Percentiles rank a stretch among this genome's conserved stretches.
Evolutionary conservation across 305 asterid genomes (phyloP).

Genomic region (Coffea humblotiana): DNA sequence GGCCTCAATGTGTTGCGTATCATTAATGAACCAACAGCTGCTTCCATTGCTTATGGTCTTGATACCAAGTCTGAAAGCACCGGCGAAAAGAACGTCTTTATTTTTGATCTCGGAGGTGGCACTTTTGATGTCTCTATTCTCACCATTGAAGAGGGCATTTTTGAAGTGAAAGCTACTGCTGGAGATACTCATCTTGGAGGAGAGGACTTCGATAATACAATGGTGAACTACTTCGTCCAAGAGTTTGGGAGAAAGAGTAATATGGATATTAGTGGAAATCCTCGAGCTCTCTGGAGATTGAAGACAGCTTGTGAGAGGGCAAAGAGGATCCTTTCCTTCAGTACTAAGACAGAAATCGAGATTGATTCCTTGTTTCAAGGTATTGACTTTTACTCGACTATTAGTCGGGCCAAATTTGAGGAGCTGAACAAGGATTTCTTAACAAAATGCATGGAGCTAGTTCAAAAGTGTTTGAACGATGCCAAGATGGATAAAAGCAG

Average conservation of each 20-base stretch:
- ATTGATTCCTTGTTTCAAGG: constrained; percentile 17
- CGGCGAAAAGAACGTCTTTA: constrained; percentile 17
- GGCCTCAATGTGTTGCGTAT: constrained; percentile 15
- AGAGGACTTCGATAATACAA: constrained; percentile 19
- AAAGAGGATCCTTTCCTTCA: constrained; percentile 1
- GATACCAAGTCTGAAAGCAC: constrained; percentile 2
- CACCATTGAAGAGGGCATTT: constrained; percentile 17
- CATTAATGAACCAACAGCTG: constrained; percentile 25
- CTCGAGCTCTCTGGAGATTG: constrained; percentile 18
- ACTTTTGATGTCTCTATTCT: constrained; percentile 23
- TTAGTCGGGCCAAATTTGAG: constrained; percentile 11
- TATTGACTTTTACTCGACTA: constrained; percentile 6
- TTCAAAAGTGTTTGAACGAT: constrained; percentile 22
- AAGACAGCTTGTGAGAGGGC: constrained; percentile 16
- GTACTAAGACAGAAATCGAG: neutral
- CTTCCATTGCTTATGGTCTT: constrained; percentile 27
- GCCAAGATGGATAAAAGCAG: constrained; percentile 19
- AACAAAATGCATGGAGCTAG: constrained; percentile 24
- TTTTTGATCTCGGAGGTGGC: constrained; percentile 22
- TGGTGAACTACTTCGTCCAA: constrained; percentile 26
- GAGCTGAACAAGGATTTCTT: constrained; percentile 19
- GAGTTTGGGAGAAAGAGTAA: constrained; percentile 24
- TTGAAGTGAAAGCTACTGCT: constrained; percentile 22
- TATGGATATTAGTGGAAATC: constrained; percentile 20
- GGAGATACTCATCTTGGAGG: constrained; percentile 30